Percentiles rank a stretch among this genome's conserved stretches.
These are phyloP conservation scores for Cylindrotheca closterium DNA, from an alignment of 108 stramenopile genomes.

Conservation along the genomic window DNA sequence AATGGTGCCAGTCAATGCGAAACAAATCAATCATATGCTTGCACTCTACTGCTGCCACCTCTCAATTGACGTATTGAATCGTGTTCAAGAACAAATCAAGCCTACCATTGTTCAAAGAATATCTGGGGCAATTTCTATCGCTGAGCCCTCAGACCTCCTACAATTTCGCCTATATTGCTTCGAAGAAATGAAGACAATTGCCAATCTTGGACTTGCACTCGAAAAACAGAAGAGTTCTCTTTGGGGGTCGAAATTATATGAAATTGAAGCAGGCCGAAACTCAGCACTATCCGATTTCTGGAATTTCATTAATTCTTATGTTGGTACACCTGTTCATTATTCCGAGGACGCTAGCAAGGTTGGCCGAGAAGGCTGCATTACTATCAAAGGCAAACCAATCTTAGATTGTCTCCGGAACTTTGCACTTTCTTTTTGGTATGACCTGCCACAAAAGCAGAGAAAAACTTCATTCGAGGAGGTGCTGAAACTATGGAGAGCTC, in stretches of 20 bases:
- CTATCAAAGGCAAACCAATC: neutral
- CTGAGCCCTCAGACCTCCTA: neutral
- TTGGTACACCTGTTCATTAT: neutral
- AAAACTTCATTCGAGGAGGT: neutral
- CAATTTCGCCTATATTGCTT: neutral
- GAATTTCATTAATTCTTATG: neutral
- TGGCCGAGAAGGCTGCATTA: neutral
- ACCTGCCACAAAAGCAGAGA: neutral
- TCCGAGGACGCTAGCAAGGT: neutral
- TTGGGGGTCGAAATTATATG: too few species aligned
- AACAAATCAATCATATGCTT: neutral
- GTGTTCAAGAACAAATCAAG: too few species aligned
- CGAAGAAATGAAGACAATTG: neutral
- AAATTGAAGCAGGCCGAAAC: too few species aligned
- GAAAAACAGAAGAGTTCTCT: neutral
- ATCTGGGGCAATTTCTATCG: neutral
- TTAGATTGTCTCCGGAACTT: neutral
- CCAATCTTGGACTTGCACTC: neutral
- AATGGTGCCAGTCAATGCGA: neutral
- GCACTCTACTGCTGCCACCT: neutral
- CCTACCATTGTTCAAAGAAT: neutral
- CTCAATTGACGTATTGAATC: neutral
- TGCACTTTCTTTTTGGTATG: neutral
- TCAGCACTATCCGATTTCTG: neutral
- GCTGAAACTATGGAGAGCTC: neutral